Base-by-base conservation (phyloP, 164 flowering plant species). In the Dillenia turbinata region DNA sequence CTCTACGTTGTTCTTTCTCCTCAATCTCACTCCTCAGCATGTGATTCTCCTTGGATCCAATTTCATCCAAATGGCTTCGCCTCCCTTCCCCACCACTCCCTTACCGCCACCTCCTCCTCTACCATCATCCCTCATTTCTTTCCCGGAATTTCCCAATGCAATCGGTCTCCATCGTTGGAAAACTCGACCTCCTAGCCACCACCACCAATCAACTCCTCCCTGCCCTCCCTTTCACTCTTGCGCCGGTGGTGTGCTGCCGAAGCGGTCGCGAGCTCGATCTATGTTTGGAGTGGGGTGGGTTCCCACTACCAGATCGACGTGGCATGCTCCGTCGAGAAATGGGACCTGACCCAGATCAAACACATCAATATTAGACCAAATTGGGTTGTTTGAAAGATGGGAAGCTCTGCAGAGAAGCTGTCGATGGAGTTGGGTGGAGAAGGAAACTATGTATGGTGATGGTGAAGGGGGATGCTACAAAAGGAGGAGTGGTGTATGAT, bases 201-300 rank as follows among this genome's bases (percentile, higher is more conserved):
- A 87, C 94, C 56, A 64, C 84, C n/a, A 60, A 75, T 45, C 59
- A 72, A 19, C 67, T 85, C 61, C 58, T 62, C 56, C 96, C 97
- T 0, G 96, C 96, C 9, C 79, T 88, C 13, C 33, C 84, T 14
- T 75, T 69, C 2, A 94, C 97, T 4, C 61, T 89, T 13, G 2
- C 88, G 98, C 12, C 86, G 98, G 11, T 92, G 98, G 98, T 92
- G 98, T 74, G 93, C 85, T 2, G 73, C 82, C 19, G 96, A 92
- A 2, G 56, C 80, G 0, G 46, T 62, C 1, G 2, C 50, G 8
- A 79, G 75, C 13, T 49, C 76, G 0, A 76, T 90, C 0, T 88
- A 80, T 58, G 70, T 87, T 1, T 89, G 85, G 9, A 79, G 92
- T 58, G 98, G 98, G 16, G 58, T 88, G 15, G 92, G 94, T 11